Evolutionary conservation across 441 rosid genomes (phyloP).

Genomic region (Corymbia calophylla): DNA sequence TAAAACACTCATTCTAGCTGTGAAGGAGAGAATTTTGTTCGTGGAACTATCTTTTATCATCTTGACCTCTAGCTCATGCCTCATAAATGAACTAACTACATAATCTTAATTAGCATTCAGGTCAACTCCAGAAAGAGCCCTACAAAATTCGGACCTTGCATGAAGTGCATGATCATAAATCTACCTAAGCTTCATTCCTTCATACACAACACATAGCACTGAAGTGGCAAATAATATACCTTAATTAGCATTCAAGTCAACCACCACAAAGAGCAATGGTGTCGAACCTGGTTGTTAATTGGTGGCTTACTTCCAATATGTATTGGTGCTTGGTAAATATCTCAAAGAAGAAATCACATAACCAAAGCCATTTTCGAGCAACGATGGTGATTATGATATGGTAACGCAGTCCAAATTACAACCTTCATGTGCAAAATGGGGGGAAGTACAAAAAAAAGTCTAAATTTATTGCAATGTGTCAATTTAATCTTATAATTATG

Average conservation of each 20-base stretch:
- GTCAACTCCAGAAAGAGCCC: not conserved
- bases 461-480: no score
- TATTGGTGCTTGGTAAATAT: not conserved
- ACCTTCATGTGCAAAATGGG: not conserved
- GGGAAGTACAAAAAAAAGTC: no score
- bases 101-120: not conserved
- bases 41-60: not conserved
- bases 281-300: not conserved
- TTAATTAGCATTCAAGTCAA: not conserved
- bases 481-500: no score
- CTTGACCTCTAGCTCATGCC: not conserved
- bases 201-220: not conserved
- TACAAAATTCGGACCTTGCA: not conserved
- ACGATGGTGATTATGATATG: not conserved
- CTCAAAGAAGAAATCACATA: slow-evolving; percentile 27
- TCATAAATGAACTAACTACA: no score
- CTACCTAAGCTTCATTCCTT: not conserved
- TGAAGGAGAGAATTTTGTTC: not conserved
- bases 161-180: not conserved
- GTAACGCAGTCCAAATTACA: no score
- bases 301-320: not conserved
- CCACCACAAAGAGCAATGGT: not conserved
- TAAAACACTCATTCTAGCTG: not conserved
- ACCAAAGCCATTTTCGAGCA: slow-evolving; percentile 74
- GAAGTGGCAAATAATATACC: not conserved